Evolutionary conservation across 164 flowering plant species (phyloP), one percentile per base, ranked within the genome.

Genomic region (Macadamia tetraphylla): DNA sequence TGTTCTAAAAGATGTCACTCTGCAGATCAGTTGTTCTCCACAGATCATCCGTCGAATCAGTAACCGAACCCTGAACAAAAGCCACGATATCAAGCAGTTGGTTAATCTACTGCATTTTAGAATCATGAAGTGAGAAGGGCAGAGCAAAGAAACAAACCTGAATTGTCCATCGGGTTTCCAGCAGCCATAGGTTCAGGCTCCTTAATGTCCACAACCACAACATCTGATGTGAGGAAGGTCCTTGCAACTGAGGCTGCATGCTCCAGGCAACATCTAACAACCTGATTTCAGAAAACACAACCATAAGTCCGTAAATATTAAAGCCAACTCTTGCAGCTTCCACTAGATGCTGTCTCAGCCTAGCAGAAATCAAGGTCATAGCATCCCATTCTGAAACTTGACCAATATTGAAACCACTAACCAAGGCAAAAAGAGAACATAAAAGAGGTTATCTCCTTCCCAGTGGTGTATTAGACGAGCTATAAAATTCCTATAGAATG

Each of bases 231-330:
- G 71, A 92, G 84, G 82, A 92, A 92, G 3, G 96, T 89, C 31
- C 82, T 89, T 13, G 97, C 94, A 18, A 92, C 97, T 0, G 96
- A 92, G 14, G 97, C 78, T 9, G 97, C 97, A 75, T 92, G 94
- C 84, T 92, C 97, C 77, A 92, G 70, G 75, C 97, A 91, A 78
- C 95, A 88, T 73, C 96, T 81, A 10, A 92, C 97, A 76, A 92
- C 96, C 97, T 91, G 71, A 18, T 57, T 23, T 5, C 3, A 29
- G 46, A 58, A 7, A 46, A 53, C 58, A 66, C 11, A 29, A 1
- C 18, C 1, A n/a, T 53, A 4, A 53, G 57, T 14, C 13, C 15
- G 23, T 23, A 23, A 23, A 23, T 23, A 23, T 23, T 23, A 23
- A 53, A 17, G 51, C 51, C 51, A 46, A 46, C 3, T 1, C 9